Percentiles rank a stretch among this genome's conserved stretches.
Conservation (phyloP, 1,284 basidiomycete genomes). For the Phylloporus gajari region DNA sequence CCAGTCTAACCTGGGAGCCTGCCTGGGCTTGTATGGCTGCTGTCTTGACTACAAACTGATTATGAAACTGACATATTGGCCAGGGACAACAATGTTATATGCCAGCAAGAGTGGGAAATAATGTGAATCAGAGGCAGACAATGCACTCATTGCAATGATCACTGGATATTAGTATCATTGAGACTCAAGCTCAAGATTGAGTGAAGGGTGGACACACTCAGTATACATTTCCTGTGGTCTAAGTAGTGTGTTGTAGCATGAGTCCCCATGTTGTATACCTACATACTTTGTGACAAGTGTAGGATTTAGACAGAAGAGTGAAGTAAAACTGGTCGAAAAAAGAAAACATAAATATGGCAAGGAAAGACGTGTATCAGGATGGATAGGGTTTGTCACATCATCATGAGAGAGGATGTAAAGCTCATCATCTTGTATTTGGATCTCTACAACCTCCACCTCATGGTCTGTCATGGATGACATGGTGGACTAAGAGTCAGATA, state of each 20-base stretch:
- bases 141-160: conserved; percentile 63
- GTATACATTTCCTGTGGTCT: too few species aligned
- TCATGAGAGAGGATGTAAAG: too few species aligned
- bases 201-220: neutral
- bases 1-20: conserved; percentile 71
- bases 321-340: too few species aligned
- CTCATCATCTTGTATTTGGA: conserved; percentile 80
- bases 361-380: too few species aligned
- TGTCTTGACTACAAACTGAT: conserved; percentile 83
- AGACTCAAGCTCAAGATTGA: too few species aligned
- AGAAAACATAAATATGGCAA: too few species aligned
- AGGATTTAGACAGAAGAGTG: too few species aligned
- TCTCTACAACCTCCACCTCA: conserved; percentile 86
- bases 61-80: conserved; percentile 74
- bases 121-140: conserved; percentile 70
- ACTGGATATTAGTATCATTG: conserved; percentile 32
- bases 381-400: too few species aligned
- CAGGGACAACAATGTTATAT: conserved; percentile 72
- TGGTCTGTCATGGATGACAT: conserved; percentile 72
- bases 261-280: too few species aligned
- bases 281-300: too few species aligned
- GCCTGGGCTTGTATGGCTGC: conserved; percentile 76
- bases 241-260: too few species aligned
- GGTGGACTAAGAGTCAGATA: conserved; percentile 73
- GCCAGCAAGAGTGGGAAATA: conserved; percentile 52